Conservation (phyloP, 768 basidiomycete species). For the Pisolithus orientalis region DNA sequence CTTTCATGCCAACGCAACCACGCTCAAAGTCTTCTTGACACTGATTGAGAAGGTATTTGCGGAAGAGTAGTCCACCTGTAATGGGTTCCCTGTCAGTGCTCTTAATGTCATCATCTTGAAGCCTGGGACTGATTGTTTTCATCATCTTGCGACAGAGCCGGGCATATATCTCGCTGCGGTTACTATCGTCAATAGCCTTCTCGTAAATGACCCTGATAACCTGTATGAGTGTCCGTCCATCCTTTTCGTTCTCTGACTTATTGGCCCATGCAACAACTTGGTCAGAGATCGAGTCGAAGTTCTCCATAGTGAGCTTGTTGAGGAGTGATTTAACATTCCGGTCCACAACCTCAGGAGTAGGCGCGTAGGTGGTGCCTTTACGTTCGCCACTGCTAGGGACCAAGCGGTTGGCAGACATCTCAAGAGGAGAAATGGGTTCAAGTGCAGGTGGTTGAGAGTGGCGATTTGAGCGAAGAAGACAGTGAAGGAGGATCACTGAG, state of each 20-base stretch:
- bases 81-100: constrained; percentile 82
- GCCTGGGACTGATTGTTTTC: constrained; percentile 83
- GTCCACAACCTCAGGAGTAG: constrained; percentile 82
- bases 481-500: background rate
- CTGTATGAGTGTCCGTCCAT: constrained; percentile 90
- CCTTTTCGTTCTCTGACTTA: constrained; percentile 85
- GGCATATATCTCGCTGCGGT: constrained; percentile 97
- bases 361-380: constrained; percentile 40
- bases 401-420: constrained; percentile 77
- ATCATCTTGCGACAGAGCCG: constrained; percentile 93
- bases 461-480: constrained; percentile 25
- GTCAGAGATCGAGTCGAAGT: constrained; percentile 91
- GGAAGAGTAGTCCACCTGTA: constrained; percentile 88
- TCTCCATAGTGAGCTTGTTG: constrained; percentile 96
- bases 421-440: too few species aligned
- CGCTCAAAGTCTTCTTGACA: constrained; percentile 98
- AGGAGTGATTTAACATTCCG: constrained; percentile 88
- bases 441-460: constrained; percentile 25
- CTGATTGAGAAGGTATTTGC: constrained; percentile 92
- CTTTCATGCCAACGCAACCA: constrained; percentile 87
- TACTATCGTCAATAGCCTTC: constrained; percentile 93
- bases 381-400: constrained; percentile 42
- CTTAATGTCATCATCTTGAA: constrained; percentile 84
- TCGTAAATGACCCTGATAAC: constrained; percentile 96
- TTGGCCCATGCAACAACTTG: constrained; percentile 96